phyloP scores from a whole-genome alignment of 2,329 filamentous ascomycete genomes.

The Claviceps quebecensis region DNA sequence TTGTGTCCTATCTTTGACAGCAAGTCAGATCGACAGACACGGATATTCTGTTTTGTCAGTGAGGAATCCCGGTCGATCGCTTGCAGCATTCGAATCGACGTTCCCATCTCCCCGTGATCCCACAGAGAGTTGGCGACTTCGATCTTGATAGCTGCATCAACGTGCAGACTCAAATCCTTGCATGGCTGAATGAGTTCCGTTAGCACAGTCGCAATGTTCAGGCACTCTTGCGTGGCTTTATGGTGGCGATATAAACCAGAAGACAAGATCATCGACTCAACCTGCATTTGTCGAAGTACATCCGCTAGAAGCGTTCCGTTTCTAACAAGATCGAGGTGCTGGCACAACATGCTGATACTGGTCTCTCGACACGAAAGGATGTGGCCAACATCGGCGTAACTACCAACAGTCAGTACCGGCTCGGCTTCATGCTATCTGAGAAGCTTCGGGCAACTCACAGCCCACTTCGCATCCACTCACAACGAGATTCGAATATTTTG shows the following conservation, averaged over 20 bases:
- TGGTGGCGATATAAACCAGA: constrained; percentile 67
- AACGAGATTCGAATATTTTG: constrained; percentile 47
- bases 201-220: constrained; percentile 76
- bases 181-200: constrained; percentile 61
- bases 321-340: constrained; percentile 48
- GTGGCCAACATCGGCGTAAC: constrained; percentile 63
- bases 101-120: constrained; percentile 82
- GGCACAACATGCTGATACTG: constrained; percentile 64
- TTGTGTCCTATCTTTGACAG: constrained; percentile 80
- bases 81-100: constrained; percentile 81
- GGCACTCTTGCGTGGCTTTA: constrained; percentile 68
- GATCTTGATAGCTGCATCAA: constrained; percentile 63
- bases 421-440: not conserved
- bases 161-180: constrained; percentile 53
- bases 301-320: constrained; percentile 46
- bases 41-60: constrained; percentile 54
- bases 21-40: constrained; percentile 61
- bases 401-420: constrained; percentile 18
- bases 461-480: constrained; percentile 70
- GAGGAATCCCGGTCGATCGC: constrained; percentile 47
- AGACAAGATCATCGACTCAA: constrained; percentile 61
- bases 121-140: constrained; percentile 84
- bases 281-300: constrained; percentile 57
- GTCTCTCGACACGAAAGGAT: constrained; percentile 75
- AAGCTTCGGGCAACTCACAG: constrained; percentile 37